These are phyloP conservation scores for Macrocybe gigantea DNA, from an alignment of 768 basidiomycete species.

Conservation along the genomic window DNA sequence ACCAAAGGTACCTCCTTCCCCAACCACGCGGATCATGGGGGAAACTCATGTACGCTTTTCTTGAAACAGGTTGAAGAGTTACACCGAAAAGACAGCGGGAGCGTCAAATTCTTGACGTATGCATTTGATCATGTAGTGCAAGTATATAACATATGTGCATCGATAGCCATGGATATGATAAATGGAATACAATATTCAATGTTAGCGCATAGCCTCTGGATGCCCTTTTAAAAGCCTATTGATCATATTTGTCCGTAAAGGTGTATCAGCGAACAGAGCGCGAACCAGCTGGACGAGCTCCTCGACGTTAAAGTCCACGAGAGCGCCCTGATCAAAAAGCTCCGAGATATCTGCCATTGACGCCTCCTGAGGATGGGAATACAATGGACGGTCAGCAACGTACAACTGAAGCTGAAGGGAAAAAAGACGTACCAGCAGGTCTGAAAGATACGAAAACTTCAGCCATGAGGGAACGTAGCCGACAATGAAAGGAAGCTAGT, in stretches of 20 bases:
- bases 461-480: conserved; percentile 91
- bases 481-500: conserved; percentile 69
- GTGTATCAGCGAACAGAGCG: conserved; percentile 86
- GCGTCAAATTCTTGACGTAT: neutral
- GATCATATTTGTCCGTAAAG: conserved; percentile 74
- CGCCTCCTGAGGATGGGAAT: conserved; percentile 57
- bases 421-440: conserved; percentile 67
- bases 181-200: conserved; percentile 6
- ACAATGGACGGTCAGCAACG: neutral
- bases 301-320: conserved; percentile 84
- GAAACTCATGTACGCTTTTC: neutral
- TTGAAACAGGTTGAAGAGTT: conserved; percentile 30
- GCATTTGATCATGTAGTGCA: no score
- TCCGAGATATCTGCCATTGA: conserved; percentile 90
- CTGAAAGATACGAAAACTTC: conserved; percentile 91
- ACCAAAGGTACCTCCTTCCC: conserved; percentile 38
- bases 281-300: conserved; percentile 79
- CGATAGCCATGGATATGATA: conserved; percentile 2
- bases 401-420: neutral
- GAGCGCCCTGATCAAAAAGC: conserved; percentile 83
- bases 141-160: neutral
- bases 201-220: conserved; percentile 21
- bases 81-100: conserved; percentile 29
- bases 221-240: conserved; percentile 65
- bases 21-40: neutral